Evolutionary conservation across 1,284 basidiomycete genomes (phyloP).

Genomic region (Coniferiporia weirii): DNA sequence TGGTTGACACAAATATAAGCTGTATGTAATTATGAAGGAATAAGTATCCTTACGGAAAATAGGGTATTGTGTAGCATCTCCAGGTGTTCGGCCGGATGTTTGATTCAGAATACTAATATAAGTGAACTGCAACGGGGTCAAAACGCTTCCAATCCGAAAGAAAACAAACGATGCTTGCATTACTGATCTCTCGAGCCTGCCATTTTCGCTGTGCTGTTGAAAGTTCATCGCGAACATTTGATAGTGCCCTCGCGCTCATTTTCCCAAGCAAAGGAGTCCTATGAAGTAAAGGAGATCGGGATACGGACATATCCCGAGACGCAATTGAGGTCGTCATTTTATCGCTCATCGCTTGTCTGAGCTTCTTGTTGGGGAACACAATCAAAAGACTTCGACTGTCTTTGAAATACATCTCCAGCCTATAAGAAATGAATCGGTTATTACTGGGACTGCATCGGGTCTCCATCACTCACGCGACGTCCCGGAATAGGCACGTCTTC

Average conservation of each 20-base stretch:
- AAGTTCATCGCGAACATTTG: conserved; percentile 52
- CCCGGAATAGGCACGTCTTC: conserved; percentile 83
- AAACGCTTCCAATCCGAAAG: conserved; percentile 10
- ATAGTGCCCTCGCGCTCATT: conserved; percentile 41
- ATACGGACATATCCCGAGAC: conserved; percentile 33
- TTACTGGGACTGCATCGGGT: conserved; percentile 8
- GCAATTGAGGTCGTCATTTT: conserved; percentile 48
- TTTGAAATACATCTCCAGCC: conserved; percentile 86
- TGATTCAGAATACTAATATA: conserved; percentile 86
- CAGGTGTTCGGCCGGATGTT: conserved; percentile 86
- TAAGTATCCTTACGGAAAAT: conserved; percentile 69
- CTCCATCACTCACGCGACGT: conserved; percentile 69
- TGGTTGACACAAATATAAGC: conserved; percentile 26
- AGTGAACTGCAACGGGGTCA: conserved; percentile 54
- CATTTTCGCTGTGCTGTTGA: conserved; percentile 70
- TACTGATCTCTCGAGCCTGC: conserved; percentile 86
- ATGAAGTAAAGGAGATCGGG: conserved; percentile 39
- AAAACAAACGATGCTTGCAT: conserved; percentile 43
- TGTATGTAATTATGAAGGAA: not conserved
- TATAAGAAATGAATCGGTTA: conserved; percentile 27
- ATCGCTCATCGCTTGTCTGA: conserved; percentile 59
- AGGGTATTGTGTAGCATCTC: conserved; percentile 93
- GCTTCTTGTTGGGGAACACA: conserved; percentile 69
- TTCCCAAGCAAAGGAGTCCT: conserved; percentile 53
- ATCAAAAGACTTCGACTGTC: conserved; percentile 80